A percentile compares a stretch with the other conserved stretches of the same genome.
These are phyloP conservation scores for Telopea speciosissima DNA, from an alignment of 177 flowering plant species.

Conservation along the genomic window DNA sequence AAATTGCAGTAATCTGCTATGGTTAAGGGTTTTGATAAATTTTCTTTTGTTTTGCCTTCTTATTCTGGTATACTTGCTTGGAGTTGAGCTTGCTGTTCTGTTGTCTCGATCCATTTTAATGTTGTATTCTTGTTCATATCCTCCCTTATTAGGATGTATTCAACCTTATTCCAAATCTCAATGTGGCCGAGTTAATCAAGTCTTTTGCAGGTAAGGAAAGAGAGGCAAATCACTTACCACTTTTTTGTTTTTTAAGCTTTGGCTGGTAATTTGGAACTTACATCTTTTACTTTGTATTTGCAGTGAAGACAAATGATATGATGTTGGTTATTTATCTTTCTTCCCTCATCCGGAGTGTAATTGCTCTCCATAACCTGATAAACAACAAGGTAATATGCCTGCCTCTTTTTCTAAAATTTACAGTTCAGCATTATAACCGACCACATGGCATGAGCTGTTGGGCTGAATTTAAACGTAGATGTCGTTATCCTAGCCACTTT, in stretches of 20 bases:
- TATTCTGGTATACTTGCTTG: neutral
- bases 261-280: neutral
- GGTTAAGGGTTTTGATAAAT: no score
- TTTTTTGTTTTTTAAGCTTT: neutral
- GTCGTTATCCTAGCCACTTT: neutral
- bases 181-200: constrained; percentile 80
- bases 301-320: constrained; percentile 98
- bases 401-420: neutral
- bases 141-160: constrained; percentile 76
- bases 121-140: neutral
- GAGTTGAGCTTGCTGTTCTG: no score
- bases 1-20: no score
- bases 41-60: neutral
- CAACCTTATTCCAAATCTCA: constrained; percentile 92
- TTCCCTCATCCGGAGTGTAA: constrained; percentile 87
- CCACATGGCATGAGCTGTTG: neutral
- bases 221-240: neutral
- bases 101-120: no score
- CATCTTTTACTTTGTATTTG: constrained; percentile 7
- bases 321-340: constrained; percentile 96
- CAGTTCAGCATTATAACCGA: neutral
- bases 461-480: no score
- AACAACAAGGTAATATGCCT: constrained; percentile 71
- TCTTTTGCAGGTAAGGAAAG: constrained; percentile 73
- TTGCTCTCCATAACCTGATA: constrained; percentile 94